phyloP scores from a whole-genome alignment of 2,329 filamentous ascomycete genomes.

The Xylaria multiplex region DNA sequence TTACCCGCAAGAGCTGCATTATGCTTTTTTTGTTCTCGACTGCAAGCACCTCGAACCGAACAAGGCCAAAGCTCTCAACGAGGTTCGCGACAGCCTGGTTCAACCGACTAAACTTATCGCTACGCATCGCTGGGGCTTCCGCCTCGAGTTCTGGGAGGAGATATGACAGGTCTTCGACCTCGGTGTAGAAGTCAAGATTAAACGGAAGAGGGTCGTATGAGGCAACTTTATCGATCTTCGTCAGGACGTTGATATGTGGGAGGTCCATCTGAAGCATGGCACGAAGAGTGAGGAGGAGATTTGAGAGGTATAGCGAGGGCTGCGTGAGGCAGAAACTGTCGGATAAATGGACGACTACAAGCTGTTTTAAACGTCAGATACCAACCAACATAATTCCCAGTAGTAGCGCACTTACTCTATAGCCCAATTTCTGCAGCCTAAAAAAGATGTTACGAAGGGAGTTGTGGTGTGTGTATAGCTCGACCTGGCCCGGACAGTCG shows the following conservation, averaged over 20 bases:
- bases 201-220: conserved; percentile 89
- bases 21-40: conserved; percentile 98
- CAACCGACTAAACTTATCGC: conserved; percentile 81
- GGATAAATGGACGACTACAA: conserved; percentile 91
- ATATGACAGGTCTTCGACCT: conserved; percentile 91
- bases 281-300: conserved; percentile 88
- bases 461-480: conserved; percentile 94
- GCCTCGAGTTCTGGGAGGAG: conserved; percentile 81
- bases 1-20: conserved; percentile 88
- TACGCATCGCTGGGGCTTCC: conserved; percentile 76
- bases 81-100: conserved; percentile 88
- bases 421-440: conserved; percentile 87
- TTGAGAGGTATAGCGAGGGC: conserved; percentile 94
- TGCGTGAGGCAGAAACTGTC: conserved; percentile 94
- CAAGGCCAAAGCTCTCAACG: conserved; percentile 88
- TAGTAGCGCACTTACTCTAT: conserved; percentile 72
- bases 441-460: conserved; percentile 93
- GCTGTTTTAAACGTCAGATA: conserved; percentile 62
- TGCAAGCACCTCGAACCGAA: conserved; percentile 91
- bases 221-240: conserved; percentile 94
- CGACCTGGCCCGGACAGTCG: conserved; percentile 96
- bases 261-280: conserved; percentile 99
- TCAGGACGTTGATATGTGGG: conserved; percentile 93
- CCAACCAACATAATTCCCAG: background rate
- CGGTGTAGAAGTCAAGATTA: conserved; percentile 96